Conservation (phyloP, 192 early-diverging fungal genomes). For the Spizellomyces sp. region DNA sequence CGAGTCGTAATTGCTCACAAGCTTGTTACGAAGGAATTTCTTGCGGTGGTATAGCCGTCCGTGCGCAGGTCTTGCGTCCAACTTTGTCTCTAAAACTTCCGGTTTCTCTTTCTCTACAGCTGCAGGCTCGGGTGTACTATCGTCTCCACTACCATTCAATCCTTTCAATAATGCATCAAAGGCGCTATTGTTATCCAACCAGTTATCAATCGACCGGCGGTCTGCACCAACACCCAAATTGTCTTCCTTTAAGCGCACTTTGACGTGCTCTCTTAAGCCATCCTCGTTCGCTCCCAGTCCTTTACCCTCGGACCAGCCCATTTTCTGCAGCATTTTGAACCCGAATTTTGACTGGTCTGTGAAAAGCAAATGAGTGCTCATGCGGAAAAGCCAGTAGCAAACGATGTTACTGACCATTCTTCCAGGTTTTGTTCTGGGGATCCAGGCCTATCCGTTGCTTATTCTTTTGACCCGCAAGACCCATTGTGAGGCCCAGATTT, state of each 20-base stretch:
- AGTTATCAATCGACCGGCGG: constrained; percentile 85
- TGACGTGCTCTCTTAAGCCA: constrained; percentile 82
- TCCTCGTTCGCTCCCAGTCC: constrained; percentile 89
- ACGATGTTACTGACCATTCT: constrained; percentile 58
- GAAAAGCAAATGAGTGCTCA: not conserved
- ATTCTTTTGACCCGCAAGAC: constrained; percentile 64
- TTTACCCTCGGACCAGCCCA: constrained; percentile 95
- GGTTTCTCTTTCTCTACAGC: constrained; percentile 26
- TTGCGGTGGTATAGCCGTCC: constrained; percentile 40
- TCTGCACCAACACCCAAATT: constrained; percentile 89
- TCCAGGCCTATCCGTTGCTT: constrained; percentile 85
- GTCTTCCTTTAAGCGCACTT: constrained; percentile 83
- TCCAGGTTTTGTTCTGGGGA: constrained; percentile 93
- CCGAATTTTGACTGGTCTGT: constrained; percentile 83
- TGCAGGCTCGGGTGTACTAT: constrained; percentile 2
- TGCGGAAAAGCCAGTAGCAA: not conserved
- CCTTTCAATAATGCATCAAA: constrained; percentile 79
- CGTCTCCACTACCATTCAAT: constrained; percentile 63
- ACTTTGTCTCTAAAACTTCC: constrained; percentile 5
- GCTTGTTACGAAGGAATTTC: constrained; percentile 58
- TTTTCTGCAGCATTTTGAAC: constrained; percentile 87
- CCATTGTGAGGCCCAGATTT: constrained; percentile 47
- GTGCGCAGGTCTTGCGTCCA: not conserved
- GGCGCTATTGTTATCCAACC: constrained; percentile 90
- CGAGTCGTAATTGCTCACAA: constrained; percentile 43